These are phyloP conservation scores for Alternaria arborescens DNA, from an alignment of 2,329 filamentous ascomycete genomes.

Conservation along the genomic window DNA sequence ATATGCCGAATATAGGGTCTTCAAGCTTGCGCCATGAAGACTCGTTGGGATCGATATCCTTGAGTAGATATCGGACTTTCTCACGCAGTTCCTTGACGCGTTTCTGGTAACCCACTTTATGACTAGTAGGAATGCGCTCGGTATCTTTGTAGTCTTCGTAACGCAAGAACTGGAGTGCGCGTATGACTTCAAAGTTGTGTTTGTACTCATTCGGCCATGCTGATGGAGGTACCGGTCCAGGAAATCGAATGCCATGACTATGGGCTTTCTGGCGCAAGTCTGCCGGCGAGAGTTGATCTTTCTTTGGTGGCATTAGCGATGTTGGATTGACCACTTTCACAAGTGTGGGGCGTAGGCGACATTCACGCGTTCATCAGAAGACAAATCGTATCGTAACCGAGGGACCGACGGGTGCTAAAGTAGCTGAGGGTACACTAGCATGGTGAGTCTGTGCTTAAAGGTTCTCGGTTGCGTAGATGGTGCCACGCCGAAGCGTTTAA, in stretches of 20 bases:
- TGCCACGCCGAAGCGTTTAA: neutral
- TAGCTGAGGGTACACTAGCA: neutral
- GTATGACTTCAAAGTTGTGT: constrained; percentile 18
- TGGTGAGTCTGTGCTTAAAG: neutral
- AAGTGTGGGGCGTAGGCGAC: neutral
- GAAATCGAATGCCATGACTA: constrained; percentile 12
- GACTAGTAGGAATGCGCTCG: neutral
- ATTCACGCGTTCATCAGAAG: neutral
- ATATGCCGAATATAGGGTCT: constrained; percentile 7
- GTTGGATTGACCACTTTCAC: neutral
- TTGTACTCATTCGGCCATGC: constrained; percentile 9
- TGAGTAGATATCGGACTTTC: constrained; percentile 4
- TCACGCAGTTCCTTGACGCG: neutral
- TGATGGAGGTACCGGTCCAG: constrained; percentile 12
- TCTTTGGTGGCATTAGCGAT: constrained; percentile 8
- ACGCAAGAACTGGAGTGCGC: constrained; percentile 6
- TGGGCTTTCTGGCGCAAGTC: neutral
- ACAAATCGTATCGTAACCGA: neutral
- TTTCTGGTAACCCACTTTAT: neutral
- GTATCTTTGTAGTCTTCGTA: constrained; percentile 13
- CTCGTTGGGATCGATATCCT: constrained; percentile 12
- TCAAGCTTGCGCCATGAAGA: constrained; percentile 17
- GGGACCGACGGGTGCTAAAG: neutral
- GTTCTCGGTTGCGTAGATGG: neutral
- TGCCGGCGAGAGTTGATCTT: constrained; percentile 1